A percentile compares a stretch with the other conserved stretches of the same genome.
phyloP scores from a whole-genome alignment of 2,329 filamentous ascomycete genomes.

The Aspergillus thermomutatus region DNA sequence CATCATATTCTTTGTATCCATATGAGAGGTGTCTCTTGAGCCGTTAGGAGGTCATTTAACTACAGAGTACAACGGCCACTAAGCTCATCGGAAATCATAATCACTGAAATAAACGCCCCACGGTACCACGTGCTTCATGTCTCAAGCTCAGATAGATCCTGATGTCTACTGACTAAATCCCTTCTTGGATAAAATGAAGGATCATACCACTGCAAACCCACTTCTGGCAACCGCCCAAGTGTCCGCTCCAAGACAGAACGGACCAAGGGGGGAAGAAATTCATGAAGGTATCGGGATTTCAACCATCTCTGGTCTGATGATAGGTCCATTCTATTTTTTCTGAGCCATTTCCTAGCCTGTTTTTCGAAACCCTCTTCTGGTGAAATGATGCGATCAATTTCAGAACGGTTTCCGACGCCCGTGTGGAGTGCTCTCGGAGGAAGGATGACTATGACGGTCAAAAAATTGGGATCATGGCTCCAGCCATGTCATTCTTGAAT shows the following conservation, averaged over 20 bases:
- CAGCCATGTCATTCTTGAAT: background rate
- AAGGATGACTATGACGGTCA: background rate
- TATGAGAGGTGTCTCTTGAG: no score
- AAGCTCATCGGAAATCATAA: background rate
- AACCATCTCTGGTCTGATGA: background rate
- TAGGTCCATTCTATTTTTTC: background rate
- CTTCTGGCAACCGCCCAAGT: background rate
- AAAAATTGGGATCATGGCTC: background rate
- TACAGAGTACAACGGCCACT: background rate
- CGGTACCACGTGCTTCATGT: conserved; percentile 10
- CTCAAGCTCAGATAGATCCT: background rate
- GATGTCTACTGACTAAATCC: background rate
- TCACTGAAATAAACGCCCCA: background rate
- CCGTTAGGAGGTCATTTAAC: no score
- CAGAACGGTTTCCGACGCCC: background rate
- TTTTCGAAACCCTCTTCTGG: background rate
- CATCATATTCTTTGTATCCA: background rate
- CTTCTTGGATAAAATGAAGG: background rate
- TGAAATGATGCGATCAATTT: background rate
- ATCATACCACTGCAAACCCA: conserved; percentile 7
- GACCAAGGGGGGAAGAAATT: background rate
- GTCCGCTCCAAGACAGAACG: background rate
- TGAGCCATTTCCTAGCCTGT: background rate
- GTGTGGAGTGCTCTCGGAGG: background rate
- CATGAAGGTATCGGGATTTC: background rate